Evolutionary conservation across 1,139 yeast species (phyloP).

Genomic region (Taphrina sp.): DNA sequence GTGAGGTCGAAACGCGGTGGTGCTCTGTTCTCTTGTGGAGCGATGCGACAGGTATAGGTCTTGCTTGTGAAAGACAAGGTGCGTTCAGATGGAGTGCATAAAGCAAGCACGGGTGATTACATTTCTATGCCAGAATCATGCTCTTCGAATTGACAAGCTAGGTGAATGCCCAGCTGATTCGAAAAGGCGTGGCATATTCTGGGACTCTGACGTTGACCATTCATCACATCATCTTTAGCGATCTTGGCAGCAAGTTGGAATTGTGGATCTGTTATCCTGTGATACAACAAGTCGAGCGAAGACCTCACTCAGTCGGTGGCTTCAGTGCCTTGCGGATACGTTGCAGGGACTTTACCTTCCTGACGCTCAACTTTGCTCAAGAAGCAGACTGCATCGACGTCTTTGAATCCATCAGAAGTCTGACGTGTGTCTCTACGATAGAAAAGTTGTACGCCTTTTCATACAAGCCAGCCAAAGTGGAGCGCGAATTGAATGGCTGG

Average conservation of each 20-base stretch:
- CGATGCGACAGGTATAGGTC: no score
- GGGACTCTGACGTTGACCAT: conserved; percentile 80
- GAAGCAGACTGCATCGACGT: conserved; percentile 66
- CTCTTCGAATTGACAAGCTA: no score
- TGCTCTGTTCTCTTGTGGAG: no score
- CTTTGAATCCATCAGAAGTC: conserved; percentile 56
- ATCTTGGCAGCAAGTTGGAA: conserved; percentile 49
- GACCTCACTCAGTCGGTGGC: conserved; percentile 46
- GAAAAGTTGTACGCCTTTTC: conserved; percentile 67
- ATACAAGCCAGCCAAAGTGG: conserved; percentile 61
- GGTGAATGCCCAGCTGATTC: conserved; percentile 63
- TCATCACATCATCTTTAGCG: conserved; percentile 73
- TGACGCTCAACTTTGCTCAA: conserved; percentile 69
- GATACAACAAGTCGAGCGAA: conserved; percentile 63
- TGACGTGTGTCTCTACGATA: conserved; percentile 45
- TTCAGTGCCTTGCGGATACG: conserved; percentile 63
- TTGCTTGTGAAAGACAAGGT: no score
- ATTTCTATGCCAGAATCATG: no score
- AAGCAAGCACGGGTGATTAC: no score
- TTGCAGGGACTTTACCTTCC: conserved; percentile 84
- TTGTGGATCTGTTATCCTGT: conserved; percentile 94
- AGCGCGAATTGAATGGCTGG: conserved; percentile 65
- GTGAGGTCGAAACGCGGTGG: no score
- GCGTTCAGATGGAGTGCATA: no score
- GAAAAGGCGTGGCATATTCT: conserved; percentile 61